Conservation (phyloP, 176 grass and related monocot species). For the Puccinellia tenuiflora region DNA sequence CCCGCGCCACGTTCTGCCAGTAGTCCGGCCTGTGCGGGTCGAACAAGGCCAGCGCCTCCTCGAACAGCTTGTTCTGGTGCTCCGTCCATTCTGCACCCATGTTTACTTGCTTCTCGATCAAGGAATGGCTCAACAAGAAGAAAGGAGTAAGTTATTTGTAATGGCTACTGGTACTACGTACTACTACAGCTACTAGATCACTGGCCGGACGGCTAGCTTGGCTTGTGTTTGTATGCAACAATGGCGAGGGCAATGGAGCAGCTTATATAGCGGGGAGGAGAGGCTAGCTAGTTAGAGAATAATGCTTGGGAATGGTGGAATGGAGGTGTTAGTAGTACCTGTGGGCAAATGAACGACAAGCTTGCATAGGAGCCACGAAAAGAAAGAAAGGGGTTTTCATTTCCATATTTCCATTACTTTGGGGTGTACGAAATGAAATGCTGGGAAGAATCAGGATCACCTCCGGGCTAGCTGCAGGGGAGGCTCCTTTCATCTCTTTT, state of each 20-base stretch:
- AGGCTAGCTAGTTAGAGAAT: constrained; percentile 51
- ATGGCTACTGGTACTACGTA: background rate
- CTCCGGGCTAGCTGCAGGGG: background rate
- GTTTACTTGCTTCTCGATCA: background rate
- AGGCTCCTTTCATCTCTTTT: constrained; percentile 15
- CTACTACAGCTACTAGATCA: background rate
- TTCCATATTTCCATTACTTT: constrained; percentile 12
- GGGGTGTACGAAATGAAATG: background rate
- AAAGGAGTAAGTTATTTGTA: background rate
- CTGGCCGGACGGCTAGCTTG: background rate
- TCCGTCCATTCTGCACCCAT: constrained; percentile 45
- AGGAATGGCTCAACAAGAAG: background rate
- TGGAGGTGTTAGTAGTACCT: background rate
- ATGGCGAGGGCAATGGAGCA: constrained; percentile 18
- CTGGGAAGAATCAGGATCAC: constrained; percentile 21
- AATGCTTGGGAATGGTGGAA: constrained; percentile 19
- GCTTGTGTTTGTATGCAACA: constrained; percentile 35
- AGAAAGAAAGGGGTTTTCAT: constrained; percentile 1
- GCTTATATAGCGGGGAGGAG: constrained; percentile 50
- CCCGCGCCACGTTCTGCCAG: constrained; percentile 60
- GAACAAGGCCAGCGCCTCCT: constrained; percentile 38
- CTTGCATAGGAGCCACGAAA: constrained; percentile 44
- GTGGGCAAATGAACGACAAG: background rate
- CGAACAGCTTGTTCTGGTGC: constrained; percentile 45
- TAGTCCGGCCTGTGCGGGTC: constrained; percentile 44